A percentile compares a stretch with the other conserved stretches of the same genome.
phyloP scores from a whole-genome alignment of 2,329 filamentous ascomycete genomes.

The Ceratocystis harringtonii region DNA sequence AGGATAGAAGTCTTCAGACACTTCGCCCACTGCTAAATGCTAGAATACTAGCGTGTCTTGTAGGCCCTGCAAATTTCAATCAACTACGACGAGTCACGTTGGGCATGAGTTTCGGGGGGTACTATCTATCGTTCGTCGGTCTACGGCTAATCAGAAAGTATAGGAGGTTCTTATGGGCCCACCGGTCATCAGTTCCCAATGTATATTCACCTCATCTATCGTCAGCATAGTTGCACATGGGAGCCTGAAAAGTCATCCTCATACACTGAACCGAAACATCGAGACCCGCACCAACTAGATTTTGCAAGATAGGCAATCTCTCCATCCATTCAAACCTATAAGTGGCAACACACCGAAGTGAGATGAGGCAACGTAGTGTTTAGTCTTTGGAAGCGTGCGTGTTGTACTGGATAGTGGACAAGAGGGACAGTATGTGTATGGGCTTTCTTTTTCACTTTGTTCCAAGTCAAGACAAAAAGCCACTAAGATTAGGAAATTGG shows the following conservation, averaged over 20 bases:
- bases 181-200: neutral
- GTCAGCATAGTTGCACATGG: neutral
- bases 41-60: neutral
- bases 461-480: neutral
- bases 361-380: neutral
- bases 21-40: neutral
- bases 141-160: neutral
- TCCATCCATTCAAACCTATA: no score
- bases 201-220: neutral
- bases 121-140: neutral
- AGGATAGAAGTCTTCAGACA: neutral
- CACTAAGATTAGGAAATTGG: neutral
- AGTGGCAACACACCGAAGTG: no score
- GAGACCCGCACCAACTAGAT: neutral
- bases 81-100: no score
- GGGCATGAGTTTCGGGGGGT: neutral
- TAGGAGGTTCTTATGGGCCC: neutral
- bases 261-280: neutral
- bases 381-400: neutral
- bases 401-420: neutral
- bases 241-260: neutral
- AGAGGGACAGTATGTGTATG: neutral
- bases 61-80: neutral
- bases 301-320: neutral
- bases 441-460: neutral